Conservation (phyloP, 2,329 filamentous ascomycete species). For the Claviceps humidiphila region DNA sequence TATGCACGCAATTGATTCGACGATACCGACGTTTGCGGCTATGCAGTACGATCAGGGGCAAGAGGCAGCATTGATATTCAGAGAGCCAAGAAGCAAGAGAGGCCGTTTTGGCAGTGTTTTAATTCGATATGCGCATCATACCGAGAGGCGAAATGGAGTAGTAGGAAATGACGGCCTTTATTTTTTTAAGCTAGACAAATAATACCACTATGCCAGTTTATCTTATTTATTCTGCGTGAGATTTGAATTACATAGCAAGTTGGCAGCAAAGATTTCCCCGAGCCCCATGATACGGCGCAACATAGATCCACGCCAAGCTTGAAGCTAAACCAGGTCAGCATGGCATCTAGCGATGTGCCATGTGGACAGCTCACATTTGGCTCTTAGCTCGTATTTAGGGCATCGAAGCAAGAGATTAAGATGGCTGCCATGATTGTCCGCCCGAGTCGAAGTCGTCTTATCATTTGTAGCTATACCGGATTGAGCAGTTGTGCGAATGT, state of each 20-base stretch:
- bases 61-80: constrained; percentile 10
- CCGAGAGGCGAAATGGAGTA: constrained; percentile 22
- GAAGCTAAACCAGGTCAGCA: no score
- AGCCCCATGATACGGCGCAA: no score
- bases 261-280: no score
- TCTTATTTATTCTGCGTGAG: background rate
- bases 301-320: no score
- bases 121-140: constrained; percentile 17
- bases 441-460: no score
- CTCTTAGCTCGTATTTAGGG: no score
- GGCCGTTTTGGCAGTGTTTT: constrained; percentile 12
- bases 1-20: constrained; percentile 8
- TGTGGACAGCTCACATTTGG: no score
- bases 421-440: no score
- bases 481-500: no score
- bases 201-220: background rate
- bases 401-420: no score
- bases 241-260: background rate
- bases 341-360: no score
- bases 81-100: constrained; percentile 1
- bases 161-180: constrained; percentile 13
- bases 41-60: background rate
- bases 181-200: constrained; percentile 13
- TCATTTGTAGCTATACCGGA: no score
- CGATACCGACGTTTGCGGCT: background rate